Evolutionary conservation across 2,329 filamentous ascomycete species (phyloP).

Genomic region (Lithohypha guttulata): DNA sequence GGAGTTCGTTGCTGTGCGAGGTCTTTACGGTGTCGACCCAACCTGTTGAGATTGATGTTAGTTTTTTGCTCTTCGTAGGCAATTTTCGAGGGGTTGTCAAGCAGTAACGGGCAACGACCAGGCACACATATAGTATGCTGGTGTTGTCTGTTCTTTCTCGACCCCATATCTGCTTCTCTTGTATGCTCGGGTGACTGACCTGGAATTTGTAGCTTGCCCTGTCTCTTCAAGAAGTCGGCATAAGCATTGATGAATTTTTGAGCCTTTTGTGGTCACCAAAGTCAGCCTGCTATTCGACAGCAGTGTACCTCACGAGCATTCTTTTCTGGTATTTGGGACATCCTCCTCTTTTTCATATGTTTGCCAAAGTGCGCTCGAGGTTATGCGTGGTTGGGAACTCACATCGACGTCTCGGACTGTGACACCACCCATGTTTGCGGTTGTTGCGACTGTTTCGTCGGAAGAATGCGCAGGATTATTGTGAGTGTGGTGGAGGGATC

Average conservation of each 20-base stretch:
- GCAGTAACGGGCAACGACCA: no score
- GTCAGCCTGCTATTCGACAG: conserved; percentile 10
- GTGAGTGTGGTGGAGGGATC: no score
- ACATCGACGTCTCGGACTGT: conserved; percentile 57
- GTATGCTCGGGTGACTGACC: conserved; percentile 38
- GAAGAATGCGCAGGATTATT: no score
- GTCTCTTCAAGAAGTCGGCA: conserved; percentile 60
- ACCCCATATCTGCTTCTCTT: conserved; percentile 22
- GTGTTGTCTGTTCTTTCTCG: no score
- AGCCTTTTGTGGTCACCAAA: conserved; percentile 34
- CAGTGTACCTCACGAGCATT: conserved; percentile 11
- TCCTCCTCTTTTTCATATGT: conserved; percentile 11
- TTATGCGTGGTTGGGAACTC: conserved; percentile 28
- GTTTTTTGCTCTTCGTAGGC: no score
- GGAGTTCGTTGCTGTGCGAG: conserved; percentile 89
- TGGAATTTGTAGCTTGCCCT: conserved; percentile 60
- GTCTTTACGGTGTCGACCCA: conserved; percentile 99
- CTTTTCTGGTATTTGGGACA: background rate
- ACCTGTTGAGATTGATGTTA: conserved; percentile 42
- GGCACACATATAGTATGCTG: no score
- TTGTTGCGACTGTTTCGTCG: conserved; percentile 16
- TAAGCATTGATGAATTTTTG: conserved; percentile 60
- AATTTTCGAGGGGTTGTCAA: no score
- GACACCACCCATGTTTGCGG: conserved; percentile 56
- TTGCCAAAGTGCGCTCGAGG: conserved; percentile 14